Percentiles rank a stretch among this genome's conserved stretches.
Conservation (phyloP, 352 stramenopile genomes). For the Thalassiosira exigua region DNA sequence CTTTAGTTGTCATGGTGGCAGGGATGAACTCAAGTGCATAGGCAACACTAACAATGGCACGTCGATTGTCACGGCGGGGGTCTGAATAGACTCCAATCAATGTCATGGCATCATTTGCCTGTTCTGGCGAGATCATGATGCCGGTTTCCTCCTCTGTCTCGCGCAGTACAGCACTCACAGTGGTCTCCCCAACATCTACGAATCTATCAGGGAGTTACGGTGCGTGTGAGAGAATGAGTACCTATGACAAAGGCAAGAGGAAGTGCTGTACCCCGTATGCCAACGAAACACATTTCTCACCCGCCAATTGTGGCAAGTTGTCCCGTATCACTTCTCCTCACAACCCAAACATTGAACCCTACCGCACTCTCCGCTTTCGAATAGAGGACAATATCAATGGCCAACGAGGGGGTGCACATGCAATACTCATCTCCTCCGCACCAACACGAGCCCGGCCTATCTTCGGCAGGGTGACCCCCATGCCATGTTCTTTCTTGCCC, state of each 20-base stretch:
- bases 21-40: constrained; percentile 70
- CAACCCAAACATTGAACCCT: constrained; percentile 76
- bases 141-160: constrained; percentile 84
- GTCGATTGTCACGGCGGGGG: constrained; percentile 82
- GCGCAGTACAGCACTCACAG: constrained; percentile 69
- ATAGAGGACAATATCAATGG: constrained; percentile 86
- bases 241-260: too few species aligned
- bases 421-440: constrained; percentile 84
- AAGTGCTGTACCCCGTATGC: too few species aligned
- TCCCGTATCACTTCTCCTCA: constrained; percentile 83
- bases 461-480: constrained; percentile 72
- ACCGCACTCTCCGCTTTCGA: constrained; percentile 40
- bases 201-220: too few species aligned
- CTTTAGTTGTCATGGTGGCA: constrained; percentile 40
- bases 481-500: constrained; percentile 68
- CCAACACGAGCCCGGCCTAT: constrained; percentile 81
- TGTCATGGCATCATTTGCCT: constrained; percentile 47
- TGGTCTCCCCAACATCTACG: constrained; percentile 77
- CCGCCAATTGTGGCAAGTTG: constrained; percentile 85
- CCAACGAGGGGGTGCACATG: constrained; percentile 87
- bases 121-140: constrained; percentile 56
- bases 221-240: too few species aligned
- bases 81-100: constrained; percentile 85
- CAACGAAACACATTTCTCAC: constrained; percentile 48
- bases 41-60: constrained; percentile 76